Evolutionary conservation across 768 basidiomycete species (phyloP), one percentile per base, ranked within the genome.

Genomic region (Termitomyces sp.): DNA sequence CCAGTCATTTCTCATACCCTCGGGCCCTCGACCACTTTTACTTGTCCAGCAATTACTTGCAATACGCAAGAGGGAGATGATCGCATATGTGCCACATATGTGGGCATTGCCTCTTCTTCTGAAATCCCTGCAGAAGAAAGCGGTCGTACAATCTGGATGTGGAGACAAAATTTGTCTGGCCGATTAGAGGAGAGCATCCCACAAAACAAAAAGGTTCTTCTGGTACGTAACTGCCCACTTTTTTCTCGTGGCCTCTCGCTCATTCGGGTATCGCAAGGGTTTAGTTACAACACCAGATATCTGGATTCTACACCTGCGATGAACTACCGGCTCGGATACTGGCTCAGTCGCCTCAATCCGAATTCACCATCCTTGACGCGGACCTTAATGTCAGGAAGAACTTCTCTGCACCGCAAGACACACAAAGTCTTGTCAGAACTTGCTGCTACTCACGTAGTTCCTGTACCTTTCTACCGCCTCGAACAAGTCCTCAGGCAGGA

Each of bases 1-100:
- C 78, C 88, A 1, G 75, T 85, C 1, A 75, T 80, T 11, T 89
- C 89, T 0, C 82, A 87, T 69, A 85, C 87, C 1, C 76, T 88
- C 3, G 85, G 86, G 3, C 82, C 86, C n/a, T 79, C 82, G 1
- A 81, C 81, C 8, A 67, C 70, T 1, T 91, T 89, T 67, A 69
- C 82, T 9, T 82, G 79, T 62, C 78, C 87, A 21, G 76, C 87
- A 5, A 68, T 85, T 23, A 80, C 80, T 40, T 61, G 71, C 30
- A 67, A 66, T 55, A 64, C 68, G 55, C 50, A 65, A 50, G 65
- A 75, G 54, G 66, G 64, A 3, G 67, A 71, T 9, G 68, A 73
- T 55, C 59, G 71, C 49, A 62, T 68, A 65, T 80, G 78, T 60
- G 70, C 77, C 19, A 89, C 81, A 11, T 90, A 85, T 63, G 78